Base-by-base conservation (phyloP, 306 rosid species). In the Castanopsis chinensis region DNA sequence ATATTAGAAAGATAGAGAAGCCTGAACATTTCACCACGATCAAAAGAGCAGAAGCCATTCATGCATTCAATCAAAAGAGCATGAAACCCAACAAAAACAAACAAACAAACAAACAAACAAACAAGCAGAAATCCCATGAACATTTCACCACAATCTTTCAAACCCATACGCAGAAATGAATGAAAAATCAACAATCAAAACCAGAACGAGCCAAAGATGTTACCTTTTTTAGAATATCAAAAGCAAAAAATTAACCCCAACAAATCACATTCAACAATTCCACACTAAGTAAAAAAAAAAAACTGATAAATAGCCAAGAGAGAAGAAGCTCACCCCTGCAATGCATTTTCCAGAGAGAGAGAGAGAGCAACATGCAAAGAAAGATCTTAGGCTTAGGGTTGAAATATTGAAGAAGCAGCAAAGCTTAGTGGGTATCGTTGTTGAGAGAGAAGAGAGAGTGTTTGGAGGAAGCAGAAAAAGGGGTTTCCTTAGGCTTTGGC, bases 31-130 rank as follows among this genome's bases (percentile, higher is more conserved):
- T 61, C 18, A 25, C 35, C 52, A 78, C 18, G 59, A 74, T 37
- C 37, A 2, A 37, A 28, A 79, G 49, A 72, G 61, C 65, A 72
- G 30, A 75, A 61, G 61, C 65, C 67, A 79, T 45, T 75, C 88
- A 88, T 88, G 91, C 92, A 87, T 78, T 80, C 67, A 76, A 71
- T 54, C 15, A 73, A 10, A 75, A 13, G 73, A 72, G 37, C 79
- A 76, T 71, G 53, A 72, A 77, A 72, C 64, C 69, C 28, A 7
- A 37, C 45, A 43, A 17, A 43, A 57, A 68, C 78, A 76, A 57
- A 35, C 5, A 6, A 35, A 6, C 1, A 5, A 32, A 32, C 35
- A 32, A 5, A 33, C 72, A 3, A 74, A 76, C 64, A 69, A 78
- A 69, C 35, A 33, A 37, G 45, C 45, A 35, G 10, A 64, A 63